Evolutionary conservation across 1,284 basidiomycete genomes (phyloP).

Genomic region (Entoloma clypeatum): DNA sequence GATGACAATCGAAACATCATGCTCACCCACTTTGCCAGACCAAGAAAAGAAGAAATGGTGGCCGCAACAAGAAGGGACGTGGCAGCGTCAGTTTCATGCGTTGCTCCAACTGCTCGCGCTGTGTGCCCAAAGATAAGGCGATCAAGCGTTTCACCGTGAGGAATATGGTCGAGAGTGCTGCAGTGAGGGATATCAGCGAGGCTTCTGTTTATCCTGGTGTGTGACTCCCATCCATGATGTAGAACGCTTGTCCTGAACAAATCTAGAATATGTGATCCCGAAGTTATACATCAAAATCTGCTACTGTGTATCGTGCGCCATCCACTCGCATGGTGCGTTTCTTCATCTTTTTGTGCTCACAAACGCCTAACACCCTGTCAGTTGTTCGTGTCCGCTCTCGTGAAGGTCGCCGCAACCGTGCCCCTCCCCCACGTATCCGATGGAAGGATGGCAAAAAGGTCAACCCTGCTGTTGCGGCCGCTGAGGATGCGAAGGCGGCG

Average conservation of each 20-base stretch:
- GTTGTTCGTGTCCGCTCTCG: conserved; percentile 95
- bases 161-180: conserved; percentile 99
- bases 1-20: conserved; percentile 29
- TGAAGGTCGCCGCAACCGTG: conserved; percentile 92
- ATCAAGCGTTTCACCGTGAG: conserved; percentile 99
- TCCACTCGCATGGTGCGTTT: conserved; percentile 91
- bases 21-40: conserved; percentile 51
- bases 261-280: conserved; percentile 90
- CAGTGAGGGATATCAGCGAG: conserved; percentile 96
- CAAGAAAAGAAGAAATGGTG: conserved; percentile 98
- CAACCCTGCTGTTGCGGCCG: conserved; percentile 77
- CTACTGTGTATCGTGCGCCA: conserved; percentile 99
- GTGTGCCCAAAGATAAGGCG: conserved; percentile 96
- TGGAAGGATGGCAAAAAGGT: conserved; percentile 99
- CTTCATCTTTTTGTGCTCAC: neutral
- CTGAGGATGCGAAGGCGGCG: conserved; percentile 57
- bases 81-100: conserved; percentile 93
- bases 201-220: conserved; percentile 90
- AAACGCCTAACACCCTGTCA: conserved; percentile 24
- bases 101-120: conserved; percentile 98
- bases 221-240: conserved; percentile 27
- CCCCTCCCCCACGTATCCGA: conserved; percentile 91
- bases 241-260: conserved; percentile 8
- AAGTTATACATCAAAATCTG: conserved; percentile 99
- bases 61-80: conserved; percentile 98